These are phyloP conservation scores for Calocera viscosa DNA, from an alignment of 768 basidiomycete species.

Conservation along the genomic window DNA sequence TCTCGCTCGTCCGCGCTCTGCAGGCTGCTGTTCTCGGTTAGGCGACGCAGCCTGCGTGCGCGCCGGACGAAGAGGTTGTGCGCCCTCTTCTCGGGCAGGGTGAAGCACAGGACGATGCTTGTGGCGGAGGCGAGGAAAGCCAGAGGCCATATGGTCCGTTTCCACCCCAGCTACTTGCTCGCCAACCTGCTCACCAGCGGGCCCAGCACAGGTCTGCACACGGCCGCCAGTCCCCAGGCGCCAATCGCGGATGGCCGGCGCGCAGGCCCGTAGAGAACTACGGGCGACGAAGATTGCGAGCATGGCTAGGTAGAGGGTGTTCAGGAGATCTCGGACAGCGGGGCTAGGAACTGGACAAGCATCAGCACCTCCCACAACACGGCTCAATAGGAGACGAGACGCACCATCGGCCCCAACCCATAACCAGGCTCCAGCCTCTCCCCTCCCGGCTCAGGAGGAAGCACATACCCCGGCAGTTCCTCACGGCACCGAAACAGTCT, in stretches of 20 bases:
- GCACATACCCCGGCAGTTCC: background rate
- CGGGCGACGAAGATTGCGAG: conserved; percentile 25
- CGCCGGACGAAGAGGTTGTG: conserved; percentile 28
- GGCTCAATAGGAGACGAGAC: conserved; percentile 10
- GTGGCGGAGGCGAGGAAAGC: conserved; percentile 24
- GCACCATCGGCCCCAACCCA: conserved; percentile 25
- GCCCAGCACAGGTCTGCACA: conserved; percentile 24
- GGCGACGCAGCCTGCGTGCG: conserved; percentile 27
- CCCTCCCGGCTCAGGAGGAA: background rate
- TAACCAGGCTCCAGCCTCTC: conserved; percentile 20
- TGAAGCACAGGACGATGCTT: conserved; percentile 23
- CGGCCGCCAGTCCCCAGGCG: conserved; percentile 23
- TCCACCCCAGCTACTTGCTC: conserved; percentile 26
- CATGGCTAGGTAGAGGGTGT: conserved; percentile 27
- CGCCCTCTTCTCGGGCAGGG: conserved; percentile 28
- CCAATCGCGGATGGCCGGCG: conserved; percentile 24
- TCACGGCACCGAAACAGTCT: background rate
- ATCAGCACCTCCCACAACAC: background rate
- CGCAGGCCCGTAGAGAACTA: conserved; percentile 25
- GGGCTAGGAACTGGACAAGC: conserved; percentile 15
- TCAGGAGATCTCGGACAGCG: conserved; percentile 26
- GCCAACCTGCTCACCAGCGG: conserved; percentile 27
- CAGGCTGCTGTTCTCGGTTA: conserved; percentile 27
- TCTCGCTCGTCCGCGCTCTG: conserved; percentile 24
- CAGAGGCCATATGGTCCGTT: conserved; percentile 28